Percentiles rank a stretch among this genome's conserved stretches.
phyloP scores from a whole-genome alignment of 1,284 basidiomycete genomes.

The Ustilago tritici region DNA sequence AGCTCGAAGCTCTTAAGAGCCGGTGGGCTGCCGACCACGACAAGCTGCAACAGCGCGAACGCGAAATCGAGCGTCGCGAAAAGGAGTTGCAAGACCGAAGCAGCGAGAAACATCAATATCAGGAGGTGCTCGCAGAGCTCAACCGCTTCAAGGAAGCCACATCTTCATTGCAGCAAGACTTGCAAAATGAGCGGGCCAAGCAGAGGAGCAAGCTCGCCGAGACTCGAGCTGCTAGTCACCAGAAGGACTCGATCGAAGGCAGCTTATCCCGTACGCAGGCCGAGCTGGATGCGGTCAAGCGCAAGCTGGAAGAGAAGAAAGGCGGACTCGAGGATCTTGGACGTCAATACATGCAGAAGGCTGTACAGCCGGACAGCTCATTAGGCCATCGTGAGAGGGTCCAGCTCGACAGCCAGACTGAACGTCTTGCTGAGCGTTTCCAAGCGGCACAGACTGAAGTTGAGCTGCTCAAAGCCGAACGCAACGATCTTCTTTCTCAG shows the following conservation, averaged over 20 bases:
- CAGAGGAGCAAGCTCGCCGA: constrained; percentile 39
- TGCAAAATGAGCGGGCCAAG: constrained; percentile 38
- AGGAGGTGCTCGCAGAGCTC: constrained; percentile 41
- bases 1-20: constrained; percentile 53
- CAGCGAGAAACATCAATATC: constrained; percentile 38
- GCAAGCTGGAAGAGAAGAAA: constrained; percentile 49
- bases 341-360: constrained; percentile 30
- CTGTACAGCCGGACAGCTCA: constrained; percentile 18
- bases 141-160: constrained; percentile 43
- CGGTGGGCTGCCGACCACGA: constrained; percentile 50
- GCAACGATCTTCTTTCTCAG: constrained; percentile 42
- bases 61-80: constrained; percentile 43
- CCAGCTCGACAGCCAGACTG: constrained; percentile 25
- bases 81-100: constrained; percentile 46
- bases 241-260: constrained; percentile 44
- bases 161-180: constrained; percentile 39
- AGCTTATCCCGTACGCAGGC: constrained; percentile 38
- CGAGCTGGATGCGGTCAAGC: constrained; percentile 42
- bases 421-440: constrained; percentile 47
- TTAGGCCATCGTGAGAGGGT: constrained; percentile 16
- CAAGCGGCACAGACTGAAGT: constrained; percentile 42
- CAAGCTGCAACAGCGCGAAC: constrained; percentile 42
- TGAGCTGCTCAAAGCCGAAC: constrained; percentile 43
- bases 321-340: constrained; percentile 38
- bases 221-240: constrained; percentile 25